Base-by-base conservation (phyloP, 495 filamentous ascomycete genomes). In the Xylaria bambusicola region DNA sequence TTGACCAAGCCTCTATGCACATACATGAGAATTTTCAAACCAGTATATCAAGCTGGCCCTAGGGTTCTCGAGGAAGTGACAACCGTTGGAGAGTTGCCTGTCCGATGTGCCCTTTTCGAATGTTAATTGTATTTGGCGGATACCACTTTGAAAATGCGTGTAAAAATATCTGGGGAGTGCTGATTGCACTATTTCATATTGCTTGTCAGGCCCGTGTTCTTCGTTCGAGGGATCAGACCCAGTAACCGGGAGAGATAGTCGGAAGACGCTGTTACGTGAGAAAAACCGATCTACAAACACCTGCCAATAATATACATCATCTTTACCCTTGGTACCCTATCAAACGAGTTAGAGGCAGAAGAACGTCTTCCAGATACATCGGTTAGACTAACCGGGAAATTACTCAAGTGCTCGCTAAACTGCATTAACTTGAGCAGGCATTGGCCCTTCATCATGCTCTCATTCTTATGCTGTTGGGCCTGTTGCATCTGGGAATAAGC, bases 141-240 rank as follows among this genome's bases (percentile, higher is more conserved):
- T 85, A 5, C 91, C 90, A 55, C 88, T 93, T n/a, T 87, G 85
- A 64, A 90, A 95, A 62, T 93, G 88, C 0, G 87, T 90, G 49
- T 86, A 77, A 69, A 93, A 95, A 63, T 90, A 96, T 48, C 91
- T 85, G 15, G 92, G 81, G 18, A 97, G 72, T 1, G 88, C 86
- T 7, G 89, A 81, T 29, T 84, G 87, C 2, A 85, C 80, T 42
- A 97, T 89, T 63, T 93, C 91, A 57, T 88, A 94, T 52, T 87
- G 83, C 71, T 94, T 96, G 31, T 73, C 75, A 12, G 72, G 67
- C 20, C 75, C 74, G 17, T 79, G 73, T 26, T 81, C 77, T 13
- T 71, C 65, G 41, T 50, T 68, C 13, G 61, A 21, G 4, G 56
- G 35, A 0, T 78, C 73, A 36, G 61, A 63, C n/a, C 63, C 66